phyloP scores from a whole-genome alignment of 1,284 basidiomycete genomes.

The Pascua guehoae region DNA sequence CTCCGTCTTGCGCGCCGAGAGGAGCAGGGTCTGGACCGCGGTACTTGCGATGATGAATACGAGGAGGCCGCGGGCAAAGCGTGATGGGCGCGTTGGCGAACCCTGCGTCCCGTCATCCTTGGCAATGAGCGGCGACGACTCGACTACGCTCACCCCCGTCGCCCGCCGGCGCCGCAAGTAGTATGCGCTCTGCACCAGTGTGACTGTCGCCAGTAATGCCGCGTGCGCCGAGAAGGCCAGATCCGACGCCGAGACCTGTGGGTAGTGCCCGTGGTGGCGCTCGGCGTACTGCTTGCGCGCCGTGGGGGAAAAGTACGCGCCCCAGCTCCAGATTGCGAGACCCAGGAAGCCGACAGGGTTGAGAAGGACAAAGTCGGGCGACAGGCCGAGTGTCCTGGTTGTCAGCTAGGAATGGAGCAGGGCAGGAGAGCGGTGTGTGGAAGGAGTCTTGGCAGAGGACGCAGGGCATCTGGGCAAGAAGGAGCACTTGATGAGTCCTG shows the following conservation, averaged over 20 bases:
- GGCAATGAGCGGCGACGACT: slow-evolving; percentile 10
- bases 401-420: background rate
- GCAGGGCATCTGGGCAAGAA: too few relatives aligned
- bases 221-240: slow-evolving; percentile 51
- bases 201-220: slow-evolving; percentile 31
- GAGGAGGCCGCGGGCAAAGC: slow-evolving; percentile 10
- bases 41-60: slow-evolving; percentile 26
- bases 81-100: slow-evolving; percentile 25
- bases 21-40: slow-evolving; percentile 18
- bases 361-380: slow-evolving; percentile 49
- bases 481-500: too few relatives aligned
- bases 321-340: slow-evolving; percentile 46
- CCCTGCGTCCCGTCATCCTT: background rate
- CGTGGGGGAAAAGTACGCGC: slow-evolving; percentile 38
- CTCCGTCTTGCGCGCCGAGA: slow-evolving; percentile 28
- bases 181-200: slow-evolving; percentile 31
- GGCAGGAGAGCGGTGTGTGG: too few relatives aligned
- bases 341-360: slow-evolving; percentile 52
- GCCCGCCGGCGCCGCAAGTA: slow-evolving; percentile 19
- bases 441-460: too few relatives aligned
- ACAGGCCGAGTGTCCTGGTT: slow-evolving; percentile 41
- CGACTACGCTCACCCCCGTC: slow-evolving; percentile 2
- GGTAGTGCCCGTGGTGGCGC: slow-evolving; percentile 47
- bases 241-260: slow-evolving; percentile 48
- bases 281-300: slow-evolving; percentile 46